These are phyloP conservation scores for Diaporthe aspalathi DNA, from an alignment of 2,329 filamentous ascomycete species.

Conservation along the genomic window DNA sequence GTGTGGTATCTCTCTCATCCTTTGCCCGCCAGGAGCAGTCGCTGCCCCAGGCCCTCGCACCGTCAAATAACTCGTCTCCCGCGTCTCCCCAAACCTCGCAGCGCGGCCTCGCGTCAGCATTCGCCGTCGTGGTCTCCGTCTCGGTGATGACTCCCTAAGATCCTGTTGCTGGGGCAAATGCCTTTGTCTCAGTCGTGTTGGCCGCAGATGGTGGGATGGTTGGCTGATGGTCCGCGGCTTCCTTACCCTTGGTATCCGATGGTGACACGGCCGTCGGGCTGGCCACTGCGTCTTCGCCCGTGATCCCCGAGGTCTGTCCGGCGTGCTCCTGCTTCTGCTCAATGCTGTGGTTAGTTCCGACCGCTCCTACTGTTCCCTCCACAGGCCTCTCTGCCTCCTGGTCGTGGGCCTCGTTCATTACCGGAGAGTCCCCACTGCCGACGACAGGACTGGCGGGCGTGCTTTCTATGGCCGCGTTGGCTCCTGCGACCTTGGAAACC, in stretches of 20 bases:
- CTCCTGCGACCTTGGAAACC: conserved; percentile 71
- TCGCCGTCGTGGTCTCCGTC: conserved; percentile 20
- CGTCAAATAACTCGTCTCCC: conserved; percentile 34
- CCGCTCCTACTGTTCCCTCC: conserved; percentile 38
- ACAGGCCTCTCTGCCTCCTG: conserved; percentile 42
- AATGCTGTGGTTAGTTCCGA: conserved; percentile 35
- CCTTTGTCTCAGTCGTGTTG: conserved; percentile 34
- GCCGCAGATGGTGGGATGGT: conserved; percentile 33
- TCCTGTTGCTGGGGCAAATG: conserved; percentile 32
- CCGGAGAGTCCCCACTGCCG: conserved; percentile 49
- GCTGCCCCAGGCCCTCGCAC: conserved; percentile 30
- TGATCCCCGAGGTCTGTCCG: conserved; percentile 62
- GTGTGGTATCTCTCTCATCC: not conserved
- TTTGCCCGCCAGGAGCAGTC: not conserved
- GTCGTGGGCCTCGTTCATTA: conserved; percentile 45
- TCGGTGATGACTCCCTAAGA: conserved; percentile 35
- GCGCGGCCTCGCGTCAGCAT: not conserved
- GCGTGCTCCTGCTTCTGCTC: conserved; percentile 47
- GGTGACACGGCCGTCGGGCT: conserved; percentile 49
- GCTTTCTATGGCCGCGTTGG: conserved; percentile 43
- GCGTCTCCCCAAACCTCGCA: conserved; percentile 25
- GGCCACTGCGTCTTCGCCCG: conserved; percentile 47
- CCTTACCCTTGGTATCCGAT: conserved; percentile 39
- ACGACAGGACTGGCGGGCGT: conserved; percentile 49
- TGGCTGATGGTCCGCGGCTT: conserved; percentile 15